Evolutionary conservation across 2,329 filamentous ascomycete genomes (phyloP).

Genomic region (Pyrenophora graminea): DNA sequence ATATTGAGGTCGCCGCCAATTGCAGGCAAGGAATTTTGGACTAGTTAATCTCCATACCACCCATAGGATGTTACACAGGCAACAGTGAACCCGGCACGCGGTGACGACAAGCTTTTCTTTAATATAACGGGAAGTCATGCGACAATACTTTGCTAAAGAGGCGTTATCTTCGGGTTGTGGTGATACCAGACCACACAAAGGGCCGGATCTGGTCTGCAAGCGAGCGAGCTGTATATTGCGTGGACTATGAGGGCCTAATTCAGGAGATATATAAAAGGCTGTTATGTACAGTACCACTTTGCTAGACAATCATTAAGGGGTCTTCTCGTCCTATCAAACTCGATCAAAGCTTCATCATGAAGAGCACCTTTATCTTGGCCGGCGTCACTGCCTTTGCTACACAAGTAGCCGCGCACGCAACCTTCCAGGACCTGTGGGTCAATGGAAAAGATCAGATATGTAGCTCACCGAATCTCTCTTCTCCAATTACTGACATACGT

Average conservation of each 20-base stretch:
- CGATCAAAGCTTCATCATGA: conserved; percentile 3
- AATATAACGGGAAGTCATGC: conserved; percentile 13
- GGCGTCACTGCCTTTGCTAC: conserved; percentile 36
- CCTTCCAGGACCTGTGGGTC: conserved; percentile 41
- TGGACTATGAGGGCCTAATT: background rate
- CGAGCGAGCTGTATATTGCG: background rate
- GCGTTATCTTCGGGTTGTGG: background rate
- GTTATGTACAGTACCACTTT: background rate
- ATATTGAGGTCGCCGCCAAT: conserved; percentile 1
- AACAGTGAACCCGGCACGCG: conserved; percentile 4
- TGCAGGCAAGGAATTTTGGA: background rate
- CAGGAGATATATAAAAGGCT: background rate
- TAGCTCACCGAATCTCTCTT: background rate
- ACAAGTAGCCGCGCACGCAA: conserved; percentile 33
- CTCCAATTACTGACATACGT: conserved; percentile 5
- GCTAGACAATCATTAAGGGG: background rate
- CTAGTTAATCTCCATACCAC: conserved; percentile 12
- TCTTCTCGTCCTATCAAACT: background rate
- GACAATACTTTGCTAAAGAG: background rate
- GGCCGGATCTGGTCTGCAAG: background rate
- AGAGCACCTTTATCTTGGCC: conserved; percentile 4
- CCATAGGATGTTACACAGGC: conserved; percentile 1
- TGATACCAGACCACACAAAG: background rate
- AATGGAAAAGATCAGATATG: conserved; percentile 36
- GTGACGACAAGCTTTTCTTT: conserved; percentile 13